phyloP scores from a whole-genome alignment of 1,284 basidiomycete genomes.

The Cutaneotrichosporon curvatum region DNA sequence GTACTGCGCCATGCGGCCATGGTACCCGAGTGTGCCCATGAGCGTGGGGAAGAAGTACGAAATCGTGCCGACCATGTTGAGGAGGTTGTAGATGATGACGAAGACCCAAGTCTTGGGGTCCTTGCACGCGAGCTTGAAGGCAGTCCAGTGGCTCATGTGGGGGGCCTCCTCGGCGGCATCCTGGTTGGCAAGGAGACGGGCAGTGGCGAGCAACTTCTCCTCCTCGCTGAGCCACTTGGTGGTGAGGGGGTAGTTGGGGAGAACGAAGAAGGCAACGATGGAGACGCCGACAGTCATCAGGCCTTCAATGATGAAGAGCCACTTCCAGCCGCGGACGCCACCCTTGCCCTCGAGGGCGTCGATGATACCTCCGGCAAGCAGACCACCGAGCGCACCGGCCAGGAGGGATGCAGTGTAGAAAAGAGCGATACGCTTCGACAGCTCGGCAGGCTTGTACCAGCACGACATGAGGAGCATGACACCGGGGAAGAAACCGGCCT shows the following conservation, averaged over 20 bases:
- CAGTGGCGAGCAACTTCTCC: constrained; percentile 24
- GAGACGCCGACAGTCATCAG: constrained; percentile 35
- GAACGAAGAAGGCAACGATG: constrained; percentile 36
- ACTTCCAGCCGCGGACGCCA: constrained; percentile 33
- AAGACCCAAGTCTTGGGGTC: constrained; percentile 38
- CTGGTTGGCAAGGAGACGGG: constrained; percentile 15
- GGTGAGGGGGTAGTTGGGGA: constrained; percentile 41
- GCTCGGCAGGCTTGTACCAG: constrained; percentile 42
- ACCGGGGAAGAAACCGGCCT: constrained; percentile 42
- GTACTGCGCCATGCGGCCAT: constrained; percentile 37
- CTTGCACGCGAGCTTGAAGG: constrained; percentile 23
- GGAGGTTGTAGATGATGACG: constrained; percentile 31
- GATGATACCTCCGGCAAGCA: constrained; percentile 40
- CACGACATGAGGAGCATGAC: constrained; percentile 38
- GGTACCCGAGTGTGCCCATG: constrained; percentile 39
- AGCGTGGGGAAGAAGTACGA: constrained; percentile 47
- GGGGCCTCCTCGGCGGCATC: constrained; percentile 20
- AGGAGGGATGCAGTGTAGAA: constrained; percentile 20
- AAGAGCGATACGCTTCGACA: constrained; percentile 30
- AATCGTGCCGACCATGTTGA: constrained; percentile 42
- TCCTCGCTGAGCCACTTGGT: constrained; percentile 37
- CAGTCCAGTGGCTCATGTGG: constrained; percentile 21
- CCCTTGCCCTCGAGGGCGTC: constrained; percentile 26
- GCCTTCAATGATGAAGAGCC: constrained; percentile 45
- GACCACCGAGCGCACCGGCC: constrained; percentile 41